Evolutionary conservation across 2,329 filamentous ascomycete genomes (phyloP).

Genomic region (Paracoccidioides brasiliensis): DNA sequence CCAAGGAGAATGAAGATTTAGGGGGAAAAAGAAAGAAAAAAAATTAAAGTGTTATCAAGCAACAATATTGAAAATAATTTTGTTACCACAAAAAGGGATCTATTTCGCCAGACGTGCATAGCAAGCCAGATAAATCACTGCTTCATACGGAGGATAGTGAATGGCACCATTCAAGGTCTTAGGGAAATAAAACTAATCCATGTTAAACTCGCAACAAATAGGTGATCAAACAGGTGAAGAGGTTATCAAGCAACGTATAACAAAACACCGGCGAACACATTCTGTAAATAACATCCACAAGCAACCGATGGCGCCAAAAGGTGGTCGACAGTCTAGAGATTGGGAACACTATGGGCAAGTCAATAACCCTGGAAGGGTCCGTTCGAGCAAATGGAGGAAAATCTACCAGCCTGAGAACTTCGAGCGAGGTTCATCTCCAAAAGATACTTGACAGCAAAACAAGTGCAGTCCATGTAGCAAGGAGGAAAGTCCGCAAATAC

Average conservation of each 20-base stretch:
- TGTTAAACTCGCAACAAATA: background rate
- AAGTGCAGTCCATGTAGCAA: background rate
- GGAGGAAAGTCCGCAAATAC: background rate
- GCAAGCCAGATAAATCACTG: background rate
- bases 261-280: background rate
- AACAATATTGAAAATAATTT: slow-evolving; percentile 1
- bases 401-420: background rate
- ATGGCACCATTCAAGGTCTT: background rate
- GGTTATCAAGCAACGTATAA: background rate
- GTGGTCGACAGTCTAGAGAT: background rate
- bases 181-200: no score
- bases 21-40: background rate
- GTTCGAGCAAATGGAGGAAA: background rate
- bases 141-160: background rate
- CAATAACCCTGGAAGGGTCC: background rate
- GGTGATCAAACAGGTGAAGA: background rate
- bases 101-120: background rate
- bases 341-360: background rate
- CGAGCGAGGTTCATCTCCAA: no score
- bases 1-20: background rate
- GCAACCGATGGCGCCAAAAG: background rate
- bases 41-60: background rate
- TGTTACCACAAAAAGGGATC: background rate
- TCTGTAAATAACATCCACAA: background rate
- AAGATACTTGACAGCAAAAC: background rate